These are phyloP conservation scores for Spathaspora gorwiae DNA, from an alignment of 805 yeast genomes.

Conservation along the genomic window DNA sequence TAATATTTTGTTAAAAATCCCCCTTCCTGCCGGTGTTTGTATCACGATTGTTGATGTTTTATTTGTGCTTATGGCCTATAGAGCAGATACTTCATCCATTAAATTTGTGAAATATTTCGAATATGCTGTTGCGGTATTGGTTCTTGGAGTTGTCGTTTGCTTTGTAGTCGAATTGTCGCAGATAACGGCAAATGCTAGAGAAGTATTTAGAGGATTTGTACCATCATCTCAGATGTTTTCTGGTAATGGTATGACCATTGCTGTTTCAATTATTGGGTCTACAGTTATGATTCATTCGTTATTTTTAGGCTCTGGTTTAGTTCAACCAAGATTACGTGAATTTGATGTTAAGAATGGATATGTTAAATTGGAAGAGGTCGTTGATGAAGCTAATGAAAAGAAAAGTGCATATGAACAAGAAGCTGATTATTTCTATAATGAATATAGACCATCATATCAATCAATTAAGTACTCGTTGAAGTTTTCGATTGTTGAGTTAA, in stretches of 20 bases:
- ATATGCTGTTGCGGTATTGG: constrained; percentile 38
- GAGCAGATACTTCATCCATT: constrained; percentile 39
- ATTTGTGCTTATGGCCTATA: constrained; percentile 43
- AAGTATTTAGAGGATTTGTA: constrained; percentile 39
- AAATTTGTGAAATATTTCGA: constrained; percentile 34
- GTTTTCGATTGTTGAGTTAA: constrained; percentile 68
- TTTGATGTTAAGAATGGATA: constrained; percentile 37
- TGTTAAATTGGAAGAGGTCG: constrained; percentile 18
- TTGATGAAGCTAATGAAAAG: constrained; percentile 7
- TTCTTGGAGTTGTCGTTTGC: constrained; percentile 39
- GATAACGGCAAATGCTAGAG: constrained; percentile 27
- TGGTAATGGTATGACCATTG: constrained; percentile 42
- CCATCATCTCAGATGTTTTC: constrained; percentile 41
- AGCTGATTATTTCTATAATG: constrained; percentile 28
- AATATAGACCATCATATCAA: constrained; percentile 64
- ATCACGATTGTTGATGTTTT: constrained; percentile 44
- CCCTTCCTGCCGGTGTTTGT: constrained; percentile 47
- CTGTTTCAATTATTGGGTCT: constrained; percentile 46
- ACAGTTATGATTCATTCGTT: constrained; percentile 51
- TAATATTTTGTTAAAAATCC: constrained; percentile 40
- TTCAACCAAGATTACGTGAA: constrained; percentile 45
- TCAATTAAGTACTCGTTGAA: constrained; percentile 71
- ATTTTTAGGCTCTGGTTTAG: constrained; percentile 46
- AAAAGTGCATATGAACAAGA: constrained; percentile 11
- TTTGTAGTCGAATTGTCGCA: constrained; percentile 42